A percentile compares a stretch with the other conserved stretches of the same genome.
Evolutionary conservation across 1,284 basidiomycete genomes (phyloP).

Genomic region (Chondrostereum purpureum): DNA sequence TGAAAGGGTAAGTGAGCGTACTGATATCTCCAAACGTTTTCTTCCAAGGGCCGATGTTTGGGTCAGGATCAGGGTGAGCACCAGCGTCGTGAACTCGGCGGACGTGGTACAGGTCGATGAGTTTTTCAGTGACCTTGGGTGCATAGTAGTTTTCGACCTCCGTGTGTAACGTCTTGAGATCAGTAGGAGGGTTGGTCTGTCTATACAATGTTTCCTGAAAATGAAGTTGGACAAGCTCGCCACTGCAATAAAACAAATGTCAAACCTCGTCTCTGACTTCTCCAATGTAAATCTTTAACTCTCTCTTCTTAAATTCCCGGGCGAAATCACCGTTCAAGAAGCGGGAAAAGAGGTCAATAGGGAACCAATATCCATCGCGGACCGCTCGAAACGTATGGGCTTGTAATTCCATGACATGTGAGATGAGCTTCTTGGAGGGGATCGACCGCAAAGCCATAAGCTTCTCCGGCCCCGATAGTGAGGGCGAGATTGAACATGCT

Average conservation of each 20-base stretch:
- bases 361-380: slow-evolving; percentile 12
- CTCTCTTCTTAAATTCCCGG: slow-evolving; percentile 9
- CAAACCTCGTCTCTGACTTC: slow-evolving; percentile 12
- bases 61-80: slow-evolving; percentile 13
- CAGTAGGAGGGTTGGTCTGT: slow-evolving; percentile 13
- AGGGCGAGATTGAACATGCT: slow-evolving; percentile 9
- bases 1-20: neutral
- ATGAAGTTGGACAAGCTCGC: neutral
- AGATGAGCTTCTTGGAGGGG: slow-evolving; percentile 9
- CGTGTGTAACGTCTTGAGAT: slow-evolving; percentile 10
- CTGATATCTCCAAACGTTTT: slow-evolving; percentile 13
- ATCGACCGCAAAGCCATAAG: slow-evolving; percentile 10
- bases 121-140: slow-evolving; percentile 9
- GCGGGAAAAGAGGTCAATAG: slow-evolving; percentile 10
- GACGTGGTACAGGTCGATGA: slow-evolving; percentile 11
- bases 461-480: slow-evolving; percentile 10
- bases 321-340: slow-evolving; percentile 12
- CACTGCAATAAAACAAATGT: neutral
- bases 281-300: slow-evolving; percentile 10
- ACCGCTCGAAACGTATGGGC: slow-evolving; percentile 13
- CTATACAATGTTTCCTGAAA: slow-evolving; percentile 13
- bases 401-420: slow-evolving; percentile 10
- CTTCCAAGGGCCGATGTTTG: slow-evolving; percentile 11
- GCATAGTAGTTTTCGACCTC: slow-evolving; percentile 14
- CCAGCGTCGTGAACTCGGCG: slow-evolving; percentile 8